These are phyloP conservation scores for Aspergillus piperis DNA, from an alignment of 2,329 filamentous ascomycete genomes.

Conservation along the genomic window DNA sequence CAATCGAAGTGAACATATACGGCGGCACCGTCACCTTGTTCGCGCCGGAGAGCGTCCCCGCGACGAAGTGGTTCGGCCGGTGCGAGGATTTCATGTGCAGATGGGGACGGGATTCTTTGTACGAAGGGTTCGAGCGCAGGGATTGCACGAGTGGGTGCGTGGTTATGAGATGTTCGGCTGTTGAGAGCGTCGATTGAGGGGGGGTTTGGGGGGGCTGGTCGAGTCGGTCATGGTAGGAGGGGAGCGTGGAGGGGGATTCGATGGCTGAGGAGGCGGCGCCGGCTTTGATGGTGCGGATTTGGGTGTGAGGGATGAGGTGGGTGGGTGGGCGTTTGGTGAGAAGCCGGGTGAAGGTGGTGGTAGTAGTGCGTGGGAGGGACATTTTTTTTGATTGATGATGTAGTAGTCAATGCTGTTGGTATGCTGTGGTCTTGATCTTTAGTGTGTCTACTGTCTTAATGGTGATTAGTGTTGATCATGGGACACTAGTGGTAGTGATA, in stretches of 20 bases:
- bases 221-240: background rate
- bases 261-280: background rate
- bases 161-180: slow-evolving; percentile 27
- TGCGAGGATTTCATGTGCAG: slow-evolving; percentile 74
- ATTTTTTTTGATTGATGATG: background rate
- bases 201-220: slow-evolving; percentile 10
- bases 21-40: slow-evolving; percentile 77
- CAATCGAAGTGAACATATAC: slow-evolving; percentile 45
- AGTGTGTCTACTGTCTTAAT: background rate
- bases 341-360: slow-evolving; percentile 3
- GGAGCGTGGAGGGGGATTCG: slow-evolving; percentile 6
- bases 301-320: background rate
- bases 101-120: slow-evolving; percentile 76
- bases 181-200: slow-evolving; percentile 45
- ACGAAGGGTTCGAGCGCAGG: slow-evolving; percentile 65
- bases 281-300: slow-evolving; percentile 9
- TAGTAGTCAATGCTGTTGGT: background rate
- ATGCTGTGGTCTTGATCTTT: background rate
- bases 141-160: slow-evolving; percentile 67
- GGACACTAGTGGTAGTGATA: no score
- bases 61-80: slow-evolving; percentile 74
- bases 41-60: slow-evolving; percentile 70
- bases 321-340: slow-evolving; percentile 11
- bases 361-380: slow-evolving; percentile 11
- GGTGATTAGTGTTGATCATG: background rate